These are phyloP conservation scores for Lepidium africanum DNA, from an alignment of 345 rosid genomes.

Conservation along the genomic window DNA sequence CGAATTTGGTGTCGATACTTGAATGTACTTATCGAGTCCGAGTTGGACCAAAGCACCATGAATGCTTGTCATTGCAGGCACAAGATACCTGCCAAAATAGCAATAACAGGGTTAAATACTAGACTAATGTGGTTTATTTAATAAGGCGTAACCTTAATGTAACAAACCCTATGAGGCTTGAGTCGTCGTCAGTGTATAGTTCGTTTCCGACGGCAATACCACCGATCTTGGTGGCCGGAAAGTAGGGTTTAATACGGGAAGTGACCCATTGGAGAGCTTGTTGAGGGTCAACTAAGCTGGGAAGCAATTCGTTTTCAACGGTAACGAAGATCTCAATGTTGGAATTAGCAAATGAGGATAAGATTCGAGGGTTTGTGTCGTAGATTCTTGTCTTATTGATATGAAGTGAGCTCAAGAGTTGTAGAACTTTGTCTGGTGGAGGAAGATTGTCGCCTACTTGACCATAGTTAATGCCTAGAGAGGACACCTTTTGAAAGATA, in stretches of 20 bases:
- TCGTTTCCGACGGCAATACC: conserved; percentile 80
- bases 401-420: conserved; percentile 54
- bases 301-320: conserved; percentile 64
- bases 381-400: conserved; percentile 71
- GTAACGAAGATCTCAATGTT: conserved; percentile 70
- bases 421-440: conserved; percentile 57
- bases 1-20: conserved; percentile 72
- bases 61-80: conserved; percentile 74
- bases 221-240: conserved; percentile 56
- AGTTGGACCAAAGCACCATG: conserved; percentile 63
- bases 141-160: neutral
- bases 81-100: conserved; percentile 31
- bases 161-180: conserved; percentile 33
- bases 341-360: conserved; percentile 71
- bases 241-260: conserved; percentile 59
- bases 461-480: conserved; percentile 87
- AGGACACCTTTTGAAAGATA: conserved; percentile 40
- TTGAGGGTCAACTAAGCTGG: conserved; percentile 50
- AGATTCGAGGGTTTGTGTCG: conserved; percentile 72
- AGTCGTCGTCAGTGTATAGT: conserved; percentile 49
- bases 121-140: neutral
- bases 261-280: conserved; percentile 80
- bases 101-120: neutral
- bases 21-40: conserved; percentile 60
- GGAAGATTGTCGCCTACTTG: conserved; percentile 81